phyloP scores from a whole-genome alignment of 225 moss, liverwort and hornwort species.

The Pseudisothecium myosuroides region DNA sequence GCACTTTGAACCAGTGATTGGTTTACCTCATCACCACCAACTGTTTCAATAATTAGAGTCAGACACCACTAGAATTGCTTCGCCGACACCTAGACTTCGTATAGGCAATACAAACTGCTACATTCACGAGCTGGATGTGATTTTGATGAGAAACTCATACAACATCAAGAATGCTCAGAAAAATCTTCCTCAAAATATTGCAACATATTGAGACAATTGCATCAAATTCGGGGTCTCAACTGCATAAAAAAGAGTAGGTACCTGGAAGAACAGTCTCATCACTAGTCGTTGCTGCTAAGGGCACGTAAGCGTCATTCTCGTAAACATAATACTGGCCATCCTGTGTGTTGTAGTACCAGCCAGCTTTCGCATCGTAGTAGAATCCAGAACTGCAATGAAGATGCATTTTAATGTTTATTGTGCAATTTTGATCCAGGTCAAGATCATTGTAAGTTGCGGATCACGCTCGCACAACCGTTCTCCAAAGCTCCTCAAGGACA shows the following conservation, averaged over 20 bases:
- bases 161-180: neutral
- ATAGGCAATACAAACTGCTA: neutral
- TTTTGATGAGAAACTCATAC: neutral
- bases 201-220: neutral
- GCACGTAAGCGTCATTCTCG: conserved; percentile 67
- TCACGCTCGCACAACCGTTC: neutral
- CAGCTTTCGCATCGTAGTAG: conserved; percentile 83
- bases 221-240: neutral
- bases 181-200: neutral
- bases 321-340: conserved; percentile 83
- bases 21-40: conserved; percentile 1
- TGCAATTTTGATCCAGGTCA: neutral
- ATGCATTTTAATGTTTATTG: neutral
- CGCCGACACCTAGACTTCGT: neutral
- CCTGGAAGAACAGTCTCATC: conserved; percentile 4
- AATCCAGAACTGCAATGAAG: conserved; percentile 76
- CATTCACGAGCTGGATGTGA: neutral
- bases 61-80: neutral
- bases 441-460: neutral
- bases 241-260: neutral
- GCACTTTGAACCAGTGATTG: conserved; percentile 3
- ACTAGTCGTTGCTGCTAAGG: conserved; percentile 29
- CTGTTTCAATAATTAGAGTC: conserved; percentile 3
- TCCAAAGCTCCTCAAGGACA: neutral
- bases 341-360: conserved; percentile 87